phyloP scores from a whole-genome alignment of 192 early-diverging fungal species.

The Gryganskiella cystojenkinii region DNA sequence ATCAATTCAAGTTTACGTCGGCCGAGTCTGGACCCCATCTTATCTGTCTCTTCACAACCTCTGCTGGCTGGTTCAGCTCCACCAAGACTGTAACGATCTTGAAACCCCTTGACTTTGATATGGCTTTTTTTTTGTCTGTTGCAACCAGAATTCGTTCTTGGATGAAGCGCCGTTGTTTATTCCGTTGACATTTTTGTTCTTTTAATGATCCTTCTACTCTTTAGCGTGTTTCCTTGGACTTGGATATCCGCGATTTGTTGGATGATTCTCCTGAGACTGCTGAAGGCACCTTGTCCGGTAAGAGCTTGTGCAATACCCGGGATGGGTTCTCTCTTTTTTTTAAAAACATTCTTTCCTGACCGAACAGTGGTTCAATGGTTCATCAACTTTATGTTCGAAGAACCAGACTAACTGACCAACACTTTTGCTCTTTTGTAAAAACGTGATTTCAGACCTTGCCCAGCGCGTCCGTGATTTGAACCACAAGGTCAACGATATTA shows the following conservation, averaged over 20 bases:
- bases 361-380: no score
- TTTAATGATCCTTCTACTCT: background rate
- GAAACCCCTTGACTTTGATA: no score
- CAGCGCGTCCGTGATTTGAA: conserved; percentile 85
- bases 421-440: background rate
- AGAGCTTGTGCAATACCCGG: background rate
- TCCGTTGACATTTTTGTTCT: background rate
- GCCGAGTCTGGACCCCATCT: conserved; percentile 89
- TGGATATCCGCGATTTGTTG: conserved; percentile 39
- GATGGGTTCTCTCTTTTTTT: background rate
- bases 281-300: conserved; percentile 33
- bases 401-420: no score
- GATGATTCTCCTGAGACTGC: conserved; percentile 26
- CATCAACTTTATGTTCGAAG: no score
- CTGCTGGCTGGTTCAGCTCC: conserved; percentile 78
- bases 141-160: no score
- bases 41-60: conserved; percentile 84
- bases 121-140: conserved; percentile 2
- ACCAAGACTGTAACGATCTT: conserved; percentile 67
- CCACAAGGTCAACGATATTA: conserved; percentile 81
- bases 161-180: no score
- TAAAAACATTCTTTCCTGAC: background rate
- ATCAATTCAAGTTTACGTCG: conserved; percentile 93
- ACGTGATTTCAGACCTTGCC: conserved; percentile 68
- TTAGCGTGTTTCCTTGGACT: conserved; percentile 43